Conservation (phyloP, 23 red algal species). For the Gracilaria vermiculophylla region DNA sequence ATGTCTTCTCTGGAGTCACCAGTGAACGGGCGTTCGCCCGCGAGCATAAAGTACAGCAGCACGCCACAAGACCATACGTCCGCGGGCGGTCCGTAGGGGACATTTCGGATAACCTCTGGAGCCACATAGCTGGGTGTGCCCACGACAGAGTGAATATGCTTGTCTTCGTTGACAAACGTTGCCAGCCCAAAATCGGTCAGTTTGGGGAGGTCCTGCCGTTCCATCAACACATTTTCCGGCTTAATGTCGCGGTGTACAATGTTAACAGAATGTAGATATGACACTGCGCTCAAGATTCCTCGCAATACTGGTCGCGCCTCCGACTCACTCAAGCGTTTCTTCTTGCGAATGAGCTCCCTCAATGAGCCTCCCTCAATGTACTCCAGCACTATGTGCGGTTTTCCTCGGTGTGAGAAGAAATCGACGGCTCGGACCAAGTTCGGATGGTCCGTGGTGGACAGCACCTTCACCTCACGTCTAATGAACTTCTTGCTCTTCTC, state of each 20-base stretch:
- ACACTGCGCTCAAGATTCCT: slow-evolving; percentile 69
- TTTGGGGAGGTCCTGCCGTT: slow-evolving; percentile 32
- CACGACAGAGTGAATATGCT: slow-evolving; percentile 64
- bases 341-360: slow-evolving; percentile 52
- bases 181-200: slow-evolving; percentile 86
- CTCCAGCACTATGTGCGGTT: slow-evolving; percentile 86
- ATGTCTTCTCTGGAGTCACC: slow-evolving; percentile 78
- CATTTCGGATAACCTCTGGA: slow-evolving; percentile 76
- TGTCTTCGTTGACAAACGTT: slow-evolving; percentile 57
- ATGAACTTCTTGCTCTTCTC: slow-evolving; percentile 80
- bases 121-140: slow-evolving; percentile 84
- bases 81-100: slow-evolving; percentile 75
- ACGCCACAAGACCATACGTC: slow-evolving; percentile 89
- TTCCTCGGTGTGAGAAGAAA: slow-evolving; percentile 68
- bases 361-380: slow-evolving; percentile 75
- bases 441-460: slow-evolving; percentile 65
- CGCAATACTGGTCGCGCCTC: slow-evolving; percentile 61
- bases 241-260: slow-evolving; percentile 93
- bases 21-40: slow-evolving; percentile 77
- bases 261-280: slow-evolving; percentile 73
- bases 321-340: slow-evolving; percentile 62
- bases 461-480: slow-evolving; percentile 81
- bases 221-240: slow-evolving; percentile 83
- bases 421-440: slow-evolving; percentile 80
- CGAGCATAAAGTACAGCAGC: slow-evolving; percentile 85